Evolutionary conservation across 257 asterid species (phyloP), one percentile per base, ranked within the genome.

Genomic region (Ehretia macrophylla): DNA sequence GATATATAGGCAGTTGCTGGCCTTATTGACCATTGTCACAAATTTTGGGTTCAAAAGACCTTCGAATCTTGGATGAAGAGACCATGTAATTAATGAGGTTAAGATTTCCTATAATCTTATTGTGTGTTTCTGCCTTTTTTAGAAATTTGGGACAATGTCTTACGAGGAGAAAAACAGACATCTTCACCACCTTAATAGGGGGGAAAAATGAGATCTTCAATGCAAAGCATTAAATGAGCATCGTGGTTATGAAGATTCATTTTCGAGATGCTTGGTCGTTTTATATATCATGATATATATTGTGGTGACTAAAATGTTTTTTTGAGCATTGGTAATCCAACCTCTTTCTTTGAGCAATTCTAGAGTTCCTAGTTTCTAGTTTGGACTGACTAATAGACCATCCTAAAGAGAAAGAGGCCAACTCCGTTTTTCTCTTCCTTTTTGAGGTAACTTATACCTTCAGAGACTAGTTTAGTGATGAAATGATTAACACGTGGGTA

Each of bases 141-240:
- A 66, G 21, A 63, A 32, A 42, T 55, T 63, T 62, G 35, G 68
- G 77, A 54, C 54, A 23, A 21, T 57, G 47, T 63, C 3, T 64
- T 48, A 46, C 4, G n/a, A 19, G 47, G 49, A 64, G 35, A 65
- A 70, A 67, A 73, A 76, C 76, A 79, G 75, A 73, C 78, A 73
- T 76, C 77, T 72, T 72, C 71, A n/a, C n/a, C n/a, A n/a, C n/a
- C n/a, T n/a, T n/a, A n/a, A n/a, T n/a, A n/a, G n/a, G n/a, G n/a
- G n/a, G n/a, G n/a, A n/a, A n/a, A 66, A 67, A 63, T 48, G 78
- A 59, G 73, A 70, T 64, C 65, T 63, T 55, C 77, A 71, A 75
- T n/a, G 65, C 69, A 27, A 27, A 60, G 69, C 75, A 75, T 72
- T 73, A 42, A 79, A 69, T 73, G 80, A 50, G 46, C 80, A 57